Percentiles rank a stretch among this genome's conserved stretches.
Conservation (phyloP, 495 filamentous ascomycete genomes). For the Talaromyces thailandensis region DNA sequence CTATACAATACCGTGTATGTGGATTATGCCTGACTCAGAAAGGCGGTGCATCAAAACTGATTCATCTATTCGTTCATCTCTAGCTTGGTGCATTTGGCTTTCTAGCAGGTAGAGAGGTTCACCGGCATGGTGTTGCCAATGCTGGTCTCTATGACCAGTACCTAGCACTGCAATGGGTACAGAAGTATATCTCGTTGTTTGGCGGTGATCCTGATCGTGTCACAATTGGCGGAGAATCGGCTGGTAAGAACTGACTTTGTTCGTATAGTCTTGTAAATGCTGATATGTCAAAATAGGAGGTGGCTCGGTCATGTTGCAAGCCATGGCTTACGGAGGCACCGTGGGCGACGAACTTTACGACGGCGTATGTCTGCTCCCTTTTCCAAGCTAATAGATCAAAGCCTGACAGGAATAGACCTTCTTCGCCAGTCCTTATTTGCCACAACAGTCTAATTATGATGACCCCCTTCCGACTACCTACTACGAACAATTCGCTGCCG, state of each 20-base stretch:
- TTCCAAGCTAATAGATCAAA: background rate
- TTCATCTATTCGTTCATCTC: no score
- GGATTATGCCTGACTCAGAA: no score
- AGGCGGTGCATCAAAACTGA: no score
- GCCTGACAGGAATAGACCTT: slow-evolving; percentile 25
- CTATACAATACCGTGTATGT: slow-evolving; percentile 42
- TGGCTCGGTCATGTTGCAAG: slow-evolving; percentile 40
- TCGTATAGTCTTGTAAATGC: background rate
- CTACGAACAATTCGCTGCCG: slow-evolving; percentile 47
- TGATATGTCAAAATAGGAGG: slow-evolving; percentile 16
- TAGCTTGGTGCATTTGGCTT: slow-evolving; percentile 46
- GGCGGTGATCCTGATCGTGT: slow-evolving; percentile 33
- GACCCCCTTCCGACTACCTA: slow-evolving; percentile 39
- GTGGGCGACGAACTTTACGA: slow-evolving; percentile 18
- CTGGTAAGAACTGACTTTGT: slow-evolving; percentile 15
- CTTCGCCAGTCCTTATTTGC: slow-evolving; percentile 42
- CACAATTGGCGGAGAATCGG: slow-evolving; percentile 29
- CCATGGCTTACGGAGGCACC: slow-evolving; percentile 39
- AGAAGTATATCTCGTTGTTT: slow-evolving; percentile 28
- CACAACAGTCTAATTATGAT: slow-evolving; percentile 40
- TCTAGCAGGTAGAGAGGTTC: slow-evolving; percentile 32
- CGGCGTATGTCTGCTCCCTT: slow-evolving; percentile 9
- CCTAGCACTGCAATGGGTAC: slow-evolving; percentile 34
- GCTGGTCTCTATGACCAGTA: slow-evolving; percentile 28
- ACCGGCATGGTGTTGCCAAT: slow-evolving; percentile 29